phyloP scores from a whole-genome alignment of 164 flowering plant species.

The Akebia trifoliata region DNA sequence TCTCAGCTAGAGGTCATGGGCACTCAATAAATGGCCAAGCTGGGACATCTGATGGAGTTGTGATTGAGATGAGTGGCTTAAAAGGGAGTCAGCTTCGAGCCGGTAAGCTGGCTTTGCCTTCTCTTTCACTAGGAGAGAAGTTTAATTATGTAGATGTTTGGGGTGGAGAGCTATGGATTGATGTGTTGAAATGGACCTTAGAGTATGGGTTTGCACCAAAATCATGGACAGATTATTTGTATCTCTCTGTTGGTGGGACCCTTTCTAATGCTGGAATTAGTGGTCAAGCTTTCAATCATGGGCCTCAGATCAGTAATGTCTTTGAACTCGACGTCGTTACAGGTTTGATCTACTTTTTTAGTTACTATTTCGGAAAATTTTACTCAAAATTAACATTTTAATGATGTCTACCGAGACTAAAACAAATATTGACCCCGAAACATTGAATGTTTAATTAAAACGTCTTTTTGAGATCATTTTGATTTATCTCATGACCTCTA shows the following conservation, averaged over 20 bases:
- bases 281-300: constrained; percentile 92
- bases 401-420: too few relatives aligned
- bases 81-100: constrained; percentile 6
- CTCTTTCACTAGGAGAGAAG: constrained; percentile 20
- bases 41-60: constrained; percentile 55
- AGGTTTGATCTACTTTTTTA: too few relatives aligned
- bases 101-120: background rate
- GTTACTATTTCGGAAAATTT: too few relatives aligned
- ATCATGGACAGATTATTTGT: constrained; percentile 98
- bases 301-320: constrained; percentile 93
- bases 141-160: constrained; percentile 67
- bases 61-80: constrained; percentile 54
- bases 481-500: too few relatives aligned
- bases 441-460: too few relatives aligned
- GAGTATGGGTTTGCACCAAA: constrained; percentile 72
- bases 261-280: constrained; percentile 95
- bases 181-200: constrained; percentile 57
- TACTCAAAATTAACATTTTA: background rate
- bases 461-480: too few relatives aligned
- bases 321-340: constrained; percentile 84
- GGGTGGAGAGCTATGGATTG: constrained; percentile 98
- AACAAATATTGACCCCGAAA: too few relatives aligned
- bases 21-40: constrained; percentile 97
- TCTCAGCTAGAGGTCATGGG: constrained; percentile 90
- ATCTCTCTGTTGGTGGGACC: constrained; percentile 90